Evolutionary conservation across 2,329 filamentous ascomycete genomes (phyloP).

Genomic region (Alternaria dauci): DNA sequence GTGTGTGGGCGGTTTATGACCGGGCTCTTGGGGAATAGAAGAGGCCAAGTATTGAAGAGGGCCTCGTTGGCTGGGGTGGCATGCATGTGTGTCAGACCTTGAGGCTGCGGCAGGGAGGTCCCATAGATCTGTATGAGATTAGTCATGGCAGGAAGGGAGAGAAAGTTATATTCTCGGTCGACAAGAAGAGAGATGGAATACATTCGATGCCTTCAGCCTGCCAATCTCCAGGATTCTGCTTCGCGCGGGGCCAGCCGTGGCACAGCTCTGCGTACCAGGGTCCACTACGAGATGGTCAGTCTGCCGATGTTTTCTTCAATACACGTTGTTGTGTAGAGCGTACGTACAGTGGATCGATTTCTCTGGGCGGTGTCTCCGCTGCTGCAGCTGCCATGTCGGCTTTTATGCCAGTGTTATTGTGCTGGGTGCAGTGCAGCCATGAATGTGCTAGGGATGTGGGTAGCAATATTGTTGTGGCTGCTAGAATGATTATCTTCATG

Average conservation of each 20-base stretch:
- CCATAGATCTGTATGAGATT: slow-evolving; percentile 5
- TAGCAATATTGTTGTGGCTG: slow-evolving; percentile 1
- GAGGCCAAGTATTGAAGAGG: slow-evolving; percentile 17
- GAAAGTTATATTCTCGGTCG: not conserved
- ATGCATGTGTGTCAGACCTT: slow-evolving; percentile 23
- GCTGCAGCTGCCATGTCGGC: slow-evolving; percentile 1
- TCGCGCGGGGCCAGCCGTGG: slow-evolving; percentile 21
- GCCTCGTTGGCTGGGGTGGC: slow-evolving; percentile 27
- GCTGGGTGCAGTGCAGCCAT: slow-evolving; percentile 36
- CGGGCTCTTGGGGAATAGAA: not conserved
- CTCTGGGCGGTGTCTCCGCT: not conserved
- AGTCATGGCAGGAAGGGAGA: not conserved
- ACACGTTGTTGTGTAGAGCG: too few relatives aligned
- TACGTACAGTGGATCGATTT: not conserved
- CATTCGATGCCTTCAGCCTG: slow-evolving; percentile 1
- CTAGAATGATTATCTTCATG: not conserved
- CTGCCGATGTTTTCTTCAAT: not conserved
- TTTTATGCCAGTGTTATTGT: slow-evolving; percentile 28
- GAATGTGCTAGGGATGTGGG: slow-evolving; percentile 30
- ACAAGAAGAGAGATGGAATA: not conserved
- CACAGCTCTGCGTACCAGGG: slow-evolving; percentile 17
- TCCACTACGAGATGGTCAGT: slow-evolving; percentile 6
- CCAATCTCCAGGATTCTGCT: slow-evolving; percentile 17
- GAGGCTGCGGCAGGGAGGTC: slow-evolving; percentile 6
- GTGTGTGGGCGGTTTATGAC: not conserved